These are phyloP conservation scores for Pezicula rhizophila DNA, from an alignment of 2,329 filamentous ascomycete genomes.

Conservation along the genomic window DNA sequence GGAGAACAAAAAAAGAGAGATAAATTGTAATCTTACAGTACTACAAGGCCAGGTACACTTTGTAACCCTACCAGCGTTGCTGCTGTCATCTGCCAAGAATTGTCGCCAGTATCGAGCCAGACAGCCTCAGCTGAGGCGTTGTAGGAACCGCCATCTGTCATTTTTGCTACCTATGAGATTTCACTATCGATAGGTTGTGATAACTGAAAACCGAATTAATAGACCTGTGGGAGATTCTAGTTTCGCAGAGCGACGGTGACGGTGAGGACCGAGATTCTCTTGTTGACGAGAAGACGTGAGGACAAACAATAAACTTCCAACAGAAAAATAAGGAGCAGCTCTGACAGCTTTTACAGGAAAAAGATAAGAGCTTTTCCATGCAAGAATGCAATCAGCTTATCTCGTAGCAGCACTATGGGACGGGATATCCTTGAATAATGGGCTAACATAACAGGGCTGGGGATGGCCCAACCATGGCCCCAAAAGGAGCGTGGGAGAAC, in stretches of 20 bases:
- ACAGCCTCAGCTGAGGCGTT: constrained; percentile 3
- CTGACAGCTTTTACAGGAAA: constrained; percentile 1
- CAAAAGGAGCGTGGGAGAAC: background rate
- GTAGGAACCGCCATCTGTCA: constrained; percentile 2
- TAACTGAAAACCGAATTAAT: background rate
- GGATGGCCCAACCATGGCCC: background rate
- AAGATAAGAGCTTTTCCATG: constrained; percentile 4
- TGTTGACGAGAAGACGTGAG: background rate
- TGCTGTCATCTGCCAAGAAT: constrained; percentile 47
- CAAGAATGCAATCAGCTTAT: constrained; percentile 1
- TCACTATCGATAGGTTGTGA: background rate
- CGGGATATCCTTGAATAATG: constrained; percentile 11
- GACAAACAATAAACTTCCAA: background rate
- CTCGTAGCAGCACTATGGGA: background rate
- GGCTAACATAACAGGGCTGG: constrained; percentile 8
- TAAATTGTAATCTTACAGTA: constrained; percentile 29
- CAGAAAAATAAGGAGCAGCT: background rate
- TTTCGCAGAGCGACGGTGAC: too few relatives aligned
- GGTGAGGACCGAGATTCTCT: too few relatives aligned
- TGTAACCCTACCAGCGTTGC: constrained; percentile 43
- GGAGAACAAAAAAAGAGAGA: too few relatives aligned
- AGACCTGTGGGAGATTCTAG: background rate
- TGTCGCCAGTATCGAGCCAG: constrained; percentile 40
- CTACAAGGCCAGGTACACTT: constrained; percentile 41
- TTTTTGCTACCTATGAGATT: background rate